phyloP scores from a whole-genome alignment of 1,139 yeast genomes.

The Candida mesenterica region DNA sequence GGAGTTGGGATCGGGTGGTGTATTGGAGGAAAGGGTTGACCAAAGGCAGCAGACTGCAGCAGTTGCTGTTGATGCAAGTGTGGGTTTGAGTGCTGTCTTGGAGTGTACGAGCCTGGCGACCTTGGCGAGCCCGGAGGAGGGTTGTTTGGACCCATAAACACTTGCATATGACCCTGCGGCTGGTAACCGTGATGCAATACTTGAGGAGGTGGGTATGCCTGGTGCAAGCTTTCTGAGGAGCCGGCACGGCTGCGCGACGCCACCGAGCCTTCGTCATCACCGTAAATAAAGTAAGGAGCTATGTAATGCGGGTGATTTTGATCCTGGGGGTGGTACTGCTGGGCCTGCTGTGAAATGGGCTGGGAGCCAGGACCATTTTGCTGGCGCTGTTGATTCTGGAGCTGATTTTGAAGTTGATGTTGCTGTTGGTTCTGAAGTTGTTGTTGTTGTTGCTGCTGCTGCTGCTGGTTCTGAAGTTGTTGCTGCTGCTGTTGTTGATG shows the following conservation, averaged over 20 bases:
- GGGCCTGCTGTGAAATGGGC: neutral
- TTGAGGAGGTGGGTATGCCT: neutral
- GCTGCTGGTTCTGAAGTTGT: neutral
- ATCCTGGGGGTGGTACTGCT: neutral
- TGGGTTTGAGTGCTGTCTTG: slow-evolving; percentile 4
- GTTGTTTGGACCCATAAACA: neutral
- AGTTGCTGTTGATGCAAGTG: slow-evolving; percentile 4
- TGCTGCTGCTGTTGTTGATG: neutral
- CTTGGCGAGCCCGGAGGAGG: neutral
- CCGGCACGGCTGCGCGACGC: slow-evolving; percentile 2
- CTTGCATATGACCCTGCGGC: slow-evolving; percentile 3
- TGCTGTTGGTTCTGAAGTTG: slow-evolving; percentile 8
- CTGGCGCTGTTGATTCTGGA: slow-evolving; percentile 7
- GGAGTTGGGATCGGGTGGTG: slow-evolving; percentile 9
- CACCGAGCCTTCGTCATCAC: slow-evolving; percentile 2
- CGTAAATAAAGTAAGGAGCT: slow-evolving; percentile 1
- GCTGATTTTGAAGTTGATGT: slow-evolving; percentile 12
- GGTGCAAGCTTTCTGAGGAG: slow-evolving; percentile 3
- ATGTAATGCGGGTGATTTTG: neutral
- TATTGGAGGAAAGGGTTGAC: slow-evolving; percentile 2
- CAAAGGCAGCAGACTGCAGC: slow-evolving; percentile 1
- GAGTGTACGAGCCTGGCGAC: neutral
- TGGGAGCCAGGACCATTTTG: slow-evolving; percentile 1
- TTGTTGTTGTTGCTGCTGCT: slow-evolving; percentile 1
- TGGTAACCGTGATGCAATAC: slow-evolving; percentile 1